Conservation (phyloP, 371 early-diverging fungal species). For the Mortierella sp. region DNA sequence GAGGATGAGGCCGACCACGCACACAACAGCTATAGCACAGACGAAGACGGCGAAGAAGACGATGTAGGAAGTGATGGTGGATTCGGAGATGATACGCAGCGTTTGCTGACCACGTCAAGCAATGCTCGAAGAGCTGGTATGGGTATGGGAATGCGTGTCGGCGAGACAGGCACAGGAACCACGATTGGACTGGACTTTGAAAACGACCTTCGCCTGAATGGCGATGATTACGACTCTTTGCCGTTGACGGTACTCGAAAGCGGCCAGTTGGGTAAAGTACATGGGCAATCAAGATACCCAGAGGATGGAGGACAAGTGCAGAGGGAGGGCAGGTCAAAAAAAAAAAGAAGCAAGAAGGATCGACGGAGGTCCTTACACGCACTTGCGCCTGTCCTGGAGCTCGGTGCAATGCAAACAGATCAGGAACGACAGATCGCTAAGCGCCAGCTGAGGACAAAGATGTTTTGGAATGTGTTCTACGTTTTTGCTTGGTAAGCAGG, state of each 20-base stretch:
- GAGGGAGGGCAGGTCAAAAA: not conserved
- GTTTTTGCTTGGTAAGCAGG: constrained; percentile 42
- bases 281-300: too few relatives aligned
- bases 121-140: constrained; percentile 18
- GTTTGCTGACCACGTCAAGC: constrained; percentile 10
- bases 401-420: constrained; percentile 27
- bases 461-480: constrained; percentile 45
- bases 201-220: not conserved
- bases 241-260: constrained; percentile 13
- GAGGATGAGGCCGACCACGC: constrained; percentile 4
- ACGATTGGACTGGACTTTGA: constrained; percentile 33
- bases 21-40: constrained; percentile 5
- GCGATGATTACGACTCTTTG: constrained; percentile 9
- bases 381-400: constrained; percentile 6
- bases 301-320: not conserved
- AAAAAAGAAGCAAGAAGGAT: not conserved
- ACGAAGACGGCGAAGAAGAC: constrained; percentile 17
- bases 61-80: not conserved
- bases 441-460: constrained; percentile 27
- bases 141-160: constrained; percentile 34
- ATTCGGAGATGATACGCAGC: constrained; percentile 24
- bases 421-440: constrained; percentile 42
- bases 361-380: constrained; percentile 10
- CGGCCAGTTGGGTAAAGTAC: not conserved
- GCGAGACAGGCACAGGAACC: constrained; percentile 35